Base-by-base conservation (phyloP, 2,329 filamentous ascomycete genomes). In the Hypoxylon sp. region DNA sequence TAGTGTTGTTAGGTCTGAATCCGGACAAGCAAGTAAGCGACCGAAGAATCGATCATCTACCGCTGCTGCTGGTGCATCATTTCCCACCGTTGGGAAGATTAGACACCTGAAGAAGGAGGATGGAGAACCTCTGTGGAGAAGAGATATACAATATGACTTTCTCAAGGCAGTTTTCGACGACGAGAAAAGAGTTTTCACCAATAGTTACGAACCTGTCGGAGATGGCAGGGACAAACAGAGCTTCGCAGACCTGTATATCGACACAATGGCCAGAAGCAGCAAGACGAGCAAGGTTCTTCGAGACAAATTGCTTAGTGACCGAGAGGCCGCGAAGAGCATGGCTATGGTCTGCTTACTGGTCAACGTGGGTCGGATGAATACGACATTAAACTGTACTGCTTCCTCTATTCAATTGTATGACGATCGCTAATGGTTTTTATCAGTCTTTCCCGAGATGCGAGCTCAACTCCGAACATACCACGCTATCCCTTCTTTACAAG, bases 261-360 rank as follows among this genome's bases (percentile, higher is more conserved):
- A 98, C 80, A 95, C 96, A 67, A 98, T 99, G 95, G 94, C 96
- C 2, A 89, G 94, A 79, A 99, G 96, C 82, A 98, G 93, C 85
- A 99, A 99, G 85, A 98, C 95, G 28, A 98, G 96, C 85, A 98
- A 98, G 82, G 96, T 99, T 53, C 85, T 99, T 70, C 93, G 97
- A 80, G 96, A 99, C 81, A 98, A 99, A 84, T 86, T 99, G 71
- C 86, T 97, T 75, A 96, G 91, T 73, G 96, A 99, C 79, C 90
- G 93, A 75, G 91, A 93, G 71, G 94, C 94, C 21, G 96, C 95
- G 36, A 94, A 97, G 79, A 95, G 93, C 76, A 99, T 99, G 96
- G 96, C 96, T 58, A 99, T 99, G 96, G 95, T 99, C 65, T 99
- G 96, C 80, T 83, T 99, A 71, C 83, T 99, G 75, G 96, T 99